Base-by-base conservation (phyloP, 2,329 filamentous ascomycete genomes). In the Diplodia scrobiculata region DNA sequence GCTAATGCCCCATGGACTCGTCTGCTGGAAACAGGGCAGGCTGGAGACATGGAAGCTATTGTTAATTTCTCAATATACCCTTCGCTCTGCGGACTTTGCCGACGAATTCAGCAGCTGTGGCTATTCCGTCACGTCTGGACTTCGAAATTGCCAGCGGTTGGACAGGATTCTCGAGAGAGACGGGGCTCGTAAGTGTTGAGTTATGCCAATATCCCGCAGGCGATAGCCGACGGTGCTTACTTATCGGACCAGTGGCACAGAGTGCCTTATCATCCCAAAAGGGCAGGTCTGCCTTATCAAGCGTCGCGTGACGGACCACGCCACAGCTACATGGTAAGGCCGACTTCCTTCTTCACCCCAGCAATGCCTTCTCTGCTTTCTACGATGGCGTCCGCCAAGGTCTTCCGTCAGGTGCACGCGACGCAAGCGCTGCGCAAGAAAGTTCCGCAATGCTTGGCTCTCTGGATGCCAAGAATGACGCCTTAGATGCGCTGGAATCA, bases 221-320 rank as follows among this genome's bases (percentile, higher is more conserved):
- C 21, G 21, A 45, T 27, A 45, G 54, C 54, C 54, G 54, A 58
- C n/a, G 41, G 36, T 58, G 34, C 54, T 58, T 45, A 58, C 36
- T 29, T 45, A 58, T 58, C 13, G 19, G 19, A 45, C 5, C 47
- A 58, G 45, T 58, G 36, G 19, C 11, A 21, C n/a, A n/a, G 14
- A 36, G 34, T 36, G 54, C 54, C 54, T 58, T 58, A 58, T 58
- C 54, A 58, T 58, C 54, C 54, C 54, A 29, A 58, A 58, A 14
- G n/a, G 54, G 54, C 36, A 58, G 54, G 54, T 58, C 54, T 58
- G 36, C 34, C 19, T 45, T 58, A 27, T 36, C 36, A 58, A 58
- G 34, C 54, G 54, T n/a, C 54, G 54, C 54, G 54, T 58, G 54
- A 58, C 54, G 41, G 41, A 21, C 36, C 54, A 45, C 54, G 36